Percentiles rank a stretch among this genome's conserved stretches.
Conservation (phyloP, 2,329 filamentous ascomycete genomes). For the Aphanocladium album region DNA sequence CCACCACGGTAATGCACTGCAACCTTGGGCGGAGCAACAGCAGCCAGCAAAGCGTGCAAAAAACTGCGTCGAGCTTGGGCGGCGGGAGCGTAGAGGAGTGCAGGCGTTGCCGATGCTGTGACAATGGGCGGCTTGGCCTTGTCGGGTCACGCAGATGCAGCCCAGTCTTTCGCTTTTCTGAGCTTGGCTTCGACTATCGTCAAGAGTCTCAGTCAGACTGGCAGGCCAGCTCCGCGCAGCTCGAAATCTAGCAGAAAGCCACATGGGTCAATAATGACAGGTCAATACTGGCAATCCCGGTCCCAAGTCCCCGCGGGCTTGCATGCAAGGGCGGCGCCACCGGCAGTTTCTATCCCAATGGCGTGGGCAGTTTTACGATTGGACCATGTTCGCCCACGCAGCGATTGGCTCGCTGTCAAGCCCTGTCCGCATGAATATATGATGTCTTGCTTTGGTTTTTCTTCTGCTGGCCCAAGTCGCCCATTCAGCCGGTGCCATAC, state of each 20-base stretch:
- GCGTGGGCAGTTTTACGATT: slow-evolving; percentile 6
- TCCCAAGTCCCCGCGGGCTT: not conserved
- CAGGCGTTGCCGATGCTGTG: not conserved
- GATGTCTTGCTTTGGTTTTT: slow-evolving; percentile 2
- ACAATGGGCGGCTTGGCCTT: not conserved
- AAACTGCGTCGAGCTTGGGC: not conserved
- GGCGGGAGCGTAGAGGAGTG: too few relatives aligned
- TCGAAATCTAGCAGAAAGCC: not conserved
- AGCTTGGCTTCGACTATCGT: not conserved
- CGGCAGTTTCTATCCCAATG: slow-evolving; percentile 11
- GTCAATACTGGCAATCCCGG: not conserved
- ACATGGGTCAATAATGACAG: slow-evolving; percentile 9
- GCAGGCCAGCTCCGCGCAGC: not conserved
- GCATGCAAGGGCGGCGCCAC: slow-evolving; percentile 7
- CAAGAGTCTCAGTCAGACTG: not conserved
- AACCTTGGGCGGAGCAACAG: not conserved
- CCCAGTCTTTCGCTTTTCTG: not conserved
- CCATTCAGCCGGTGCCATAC: not conserved
- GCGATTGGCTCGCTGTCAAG: not conserved
- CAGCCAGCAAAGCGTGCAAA: not conserved
- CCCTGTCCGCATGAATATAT: not conserved
- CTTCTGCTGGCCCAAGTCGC: not conserved
- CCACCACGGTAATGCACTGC: not conserved
- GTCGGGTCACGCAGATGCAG: not conserved
- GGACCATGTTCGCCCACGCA: not conserved